Base-by-base conservation (phyloP, 2,329 filamentous ascomycete species). In the Pseudogymnoascus sp. region DNA sequence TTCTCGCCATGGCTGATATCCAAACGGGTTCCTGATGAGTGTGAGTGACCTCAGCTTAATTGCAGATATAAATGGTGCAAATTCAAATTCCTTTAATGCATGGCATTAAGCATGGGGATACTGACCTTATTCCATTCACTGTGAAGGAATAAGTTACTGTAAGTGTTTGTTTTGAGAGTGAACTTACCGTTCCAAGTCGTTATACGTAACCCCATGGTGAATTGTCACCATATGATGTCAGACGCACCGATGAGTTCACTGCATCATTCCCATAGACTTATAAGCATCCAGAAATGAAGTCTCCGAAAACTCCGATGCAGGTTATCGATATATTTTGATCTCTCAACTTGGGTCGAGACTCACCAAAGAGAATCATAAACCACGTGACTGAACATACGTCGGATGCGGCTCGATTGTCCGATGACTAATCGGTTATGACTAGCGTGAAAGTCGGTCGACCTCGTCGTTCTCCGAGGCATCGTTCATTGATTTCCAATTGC, bases 151-250 rank as follows among this genome's bases (percentile, higher is more conserved):
- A 21, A 67, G 33, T 61, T 65, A 4, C 53, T 59, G 70, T 71
- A 35, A 44, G 25, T 59, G 10, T 25, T 23, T 37, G 16, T 60
- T 50, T 28, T 25, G 53, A 11, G 16, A 47, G 14, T 23, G 37
- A 38, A 68, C 82, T 72, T 75, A 90, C 89, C 90, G 77, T 93
- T 93, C 90, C 90, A 93, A 12, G 89, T 90, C 2, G 90, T 94
- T 69, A 96, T 91, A 65, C 91, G 86, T 67, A 95, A 78, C 14
- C 81, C 82, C 89, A 92, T 92, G 60, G 59, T 65, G 35, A 56
- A 56, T 14, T 56, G 18, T 33, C 50, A 56, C 28, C 50, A 56
- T 56, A 56, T 56, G 25, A 33, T 18, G 25, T 33, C 16, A 33
- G n/a, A 16, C 12, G n/a, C 16, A 33, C 50, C 28, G 33, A 16